Base-by-base conservation (phyloP, 2,329 filamentous ascomycete genomes). In the Colletotrichum agaves region DNA sequence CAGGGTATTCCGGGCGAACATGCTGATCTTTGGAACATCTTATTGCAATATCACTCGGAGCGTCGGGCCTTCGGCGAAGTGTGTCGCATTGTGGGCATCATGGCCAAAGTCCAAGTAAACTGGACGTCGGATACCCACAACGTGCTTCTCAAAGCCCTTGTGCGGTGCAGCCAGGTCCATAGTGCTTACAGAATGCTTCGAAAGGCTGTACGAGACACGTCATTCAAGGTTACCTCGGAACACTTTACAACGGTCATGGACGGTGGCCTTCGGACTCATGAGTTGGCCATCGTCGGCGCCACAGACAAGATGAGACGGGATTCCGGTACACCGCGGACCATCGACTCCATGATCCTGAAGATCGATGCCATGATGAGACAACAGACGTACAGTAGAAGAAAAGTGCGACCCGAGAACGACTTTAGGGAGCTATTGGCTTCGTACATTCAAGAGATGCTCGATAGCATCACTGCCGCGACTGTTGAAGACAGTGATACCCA, bases 1-100 rank as follows among this genome's bases (percentile, higher is more conserved):
- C 81, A 83, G 69, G 79, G 82, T 17, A 84, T 88, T 1, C 81
- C 84, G 2, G 79, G 78, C n/a, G 70, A 74, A 5, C 81, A 85
- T 21, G 89, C 89, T 2, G 81, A 84, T 35, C 87, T 93, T 74
- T 98, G 93, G 92, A 97, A 98, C 74, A 84, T 88, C 60, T 79
- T 98, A 35, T 81, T 98, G 4, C 84, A 86, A 63, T 87, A 91
- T 68, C 86, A 93, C 75, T 92, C 92, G 6, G 80, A 87, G 62
- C 84, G 86, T 6, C 86, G 90, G 62, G 82, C 84, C 59, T 75
- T 88, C 6, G 75, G 74, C n/a, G 79, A 79, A 53, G 80, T 87
- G 60, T 84, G 87, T 72, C 79, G 78, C 4, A 63, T 87, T 6
- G 78, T 88, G 21, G 76, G 79, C 39, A 69, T 74, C 39, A 89